Conservation (phyloP, 768 basidiomycete species). For the Kwoniella pini region DNA sequence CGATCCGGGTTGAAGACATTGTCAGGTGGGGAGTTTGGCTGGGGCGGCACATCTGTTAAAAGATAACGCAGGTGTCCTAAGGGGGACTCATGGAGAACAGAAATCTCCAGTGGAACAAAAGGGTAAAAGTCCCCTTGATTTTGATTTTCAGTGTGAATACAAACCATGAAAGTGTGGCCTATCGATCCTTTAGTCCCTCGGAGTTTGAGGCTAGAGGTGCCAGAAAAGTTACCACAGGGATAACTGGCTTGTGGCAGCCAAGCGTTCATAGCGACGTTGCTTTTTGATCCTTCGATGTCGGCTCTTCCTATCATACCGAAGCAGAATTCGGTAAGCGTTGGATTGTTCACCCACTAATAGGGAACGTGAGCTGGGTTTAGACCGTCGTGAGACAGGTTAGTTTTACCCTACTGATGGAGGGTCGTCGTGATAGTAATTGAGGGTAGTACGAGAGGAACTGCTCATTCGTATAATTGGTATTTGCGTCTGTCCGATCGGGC, state of each 20-base stretch:
- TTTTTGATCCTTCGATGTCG: constrained; percentile 81
- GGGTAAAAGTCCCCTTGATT: constrained; percentile 78
- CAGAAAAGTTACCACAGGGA: constrained; percentile 78
- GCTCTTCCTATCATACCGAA: constrained; percentile 80
- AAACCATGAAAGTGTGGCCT: constrained; percentile 81
- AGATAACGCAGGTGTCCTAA: constrained; percentile 78
- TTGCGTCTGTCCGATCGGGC: constrained; percentile 73
- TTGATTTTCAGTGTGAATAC: constrained; percentile 79
- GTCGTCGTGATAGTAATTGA: constrained; percentile 74
- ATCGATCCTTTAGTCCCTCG: constrained; percentile 78
- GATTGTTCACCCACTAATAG: constrained; percentile 80
- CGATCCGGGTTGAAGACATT: constrained; percentile 73
- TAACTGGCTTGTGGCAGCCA: constrained; percentile 80
- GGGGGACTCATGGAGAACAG: constrained; percentile 76
- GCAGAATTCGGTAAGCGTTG: constrained; percentile 77
- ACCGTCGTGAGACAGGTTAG: constrained; percentile 80
- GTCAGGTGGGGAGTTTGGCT: constrained; percentile 81
- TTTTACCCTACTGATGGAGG: constrained; percentile 80
- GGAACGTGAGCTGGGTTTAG: constrained; percentile 68
- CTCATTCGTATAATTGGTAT: constrained; percentile 81
- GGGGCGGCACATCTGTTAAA: constrained; percentile 79
- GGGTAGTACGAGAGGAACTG: constrained; percentile 76
- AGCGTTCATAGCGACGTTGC: constrained; percentile 80
- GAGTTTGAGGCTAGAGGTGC: constrained; percentile 78
- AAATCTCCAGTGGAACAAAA: constrained; percentile 78